Conservation (phyloP, 148 eudicot genomes). For the Rhododendron henanense region DNA sequence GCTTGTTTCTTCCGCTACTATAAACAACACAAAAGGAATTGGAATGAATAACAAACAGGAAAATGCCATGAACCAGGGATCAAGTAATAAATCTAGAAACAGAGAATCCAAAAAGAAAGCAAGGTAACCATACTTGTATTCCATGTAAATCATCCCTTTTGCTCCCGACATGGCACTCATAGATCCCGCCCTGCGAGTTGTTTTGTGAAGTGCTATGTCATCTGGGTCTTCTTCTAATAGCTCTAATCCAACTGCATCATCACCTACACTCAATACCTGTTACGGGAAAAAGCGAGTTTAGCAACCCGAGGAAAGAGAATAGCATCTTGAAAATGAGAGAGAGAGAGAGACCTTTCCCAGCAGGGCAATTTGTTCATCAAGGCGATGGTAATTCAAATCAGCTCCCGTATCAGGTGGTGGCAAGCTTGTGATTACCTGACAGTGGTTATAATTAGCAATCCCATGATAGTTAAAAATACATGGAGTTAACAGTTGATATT, state of each 20-base stretch:
- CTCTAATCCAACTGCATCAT: slow-evolving; percentile 82
- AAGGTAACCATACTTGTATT: slow-evolving; percentile 55
- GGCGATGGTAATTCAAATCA: slow-evolving; percentile 55
- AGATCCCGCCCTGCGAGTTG: slow-evolving; percentile 72
- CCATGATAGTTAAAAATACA: neutral
- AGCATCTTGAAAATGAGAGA: neutral
- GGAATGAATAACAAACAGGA: neutral
- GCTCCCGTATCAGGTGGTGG: slow-evolving; percentile 82
- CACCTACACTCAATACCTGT: slow-evolving; percentile 89
- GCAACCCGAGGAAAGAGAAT: neutral
- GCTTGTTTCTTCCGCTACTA: slow-evolving; percentile 65
- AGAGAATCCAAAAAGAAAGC: neutral
- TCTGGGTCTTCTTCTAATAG: slow-evolving; percentile 88
- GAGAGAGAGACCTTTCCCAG: slow-evolving; percentile 55
- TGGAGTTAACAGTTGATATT: neutral
- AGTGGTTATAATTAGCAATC: neutral
- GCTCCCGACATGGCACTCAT: slow-evolving; percentile 99
- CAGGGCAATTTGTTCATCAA: slow-evolving; percentile 66
- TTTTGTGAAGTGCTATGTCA: slow-evolving; percentile 54
- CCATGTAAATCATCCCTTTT: slow-evolving; percentile 86
- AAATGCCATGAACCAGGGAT: neutral
- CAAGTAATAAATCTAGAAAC: neutral
- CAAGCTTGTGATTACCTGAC: slow-evolving; percentile 83
- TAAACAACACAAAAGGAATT: slow-evolving; percentile 5
- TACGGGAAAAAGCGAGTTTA: neutral